phyloP scores from a whole-genome alignment of 305 asterid genomes.

The Petunia hybrid region DNA sequence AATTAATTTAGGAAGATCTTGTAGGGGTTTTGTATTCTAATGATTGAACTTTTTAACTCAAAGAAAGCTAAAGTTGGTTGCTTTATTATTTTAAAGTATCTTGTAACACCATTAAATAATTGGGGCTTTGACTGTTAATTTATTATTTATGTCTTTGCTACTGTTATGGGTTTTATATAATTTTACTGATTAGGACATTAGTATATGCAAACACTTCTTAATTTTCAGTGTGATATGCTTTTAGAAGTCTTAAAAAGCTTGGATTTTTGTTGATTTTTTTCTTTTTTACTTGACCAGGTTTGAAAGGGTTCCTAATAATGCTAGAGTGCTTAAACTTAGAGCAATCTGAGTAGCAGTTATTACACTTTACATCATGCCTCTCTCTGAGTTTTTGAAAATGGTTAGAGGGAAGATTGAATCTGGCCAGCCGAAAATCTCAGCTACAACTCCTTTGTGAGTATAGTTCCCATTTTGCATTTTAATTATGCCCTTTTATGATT shows the following conservation, averaged over 20 bases:
- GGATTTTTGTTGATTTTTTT: slow-evolving; percentile 25
- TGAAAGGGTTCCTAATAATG: slow-evolving; percentile 27
- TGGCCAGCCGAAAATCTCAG: slow-evolving; percentile 45
- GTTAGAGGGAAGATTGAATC: slow-evolving; percentile 68
- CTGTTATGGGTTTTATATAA: slow-evolving; percentile 46
- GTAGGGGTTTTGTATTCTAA: slow-evolving; percentile 53
- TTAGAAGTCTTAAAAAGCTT: slow-evolving; percentile 22
- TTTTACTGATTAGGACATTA: slow-evolving; percentile 53
- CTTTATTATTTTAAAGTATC: slow-evolving; percentile 41
- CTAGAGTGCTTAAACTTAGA: slow-evolving; percentile 35
- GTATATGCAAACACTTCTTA: slow-evolving; percentile 42
- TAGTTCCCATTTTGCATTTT: background rate
- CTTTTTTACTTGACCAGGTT: slow-evolving; percentile 4
- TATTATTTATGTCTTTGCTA: slow-evolving; percentile 41
- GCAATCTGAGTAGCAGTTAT: slow-evolving; percentile 37
- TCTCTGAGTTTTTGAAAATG: slow-evolving; percentile 79
- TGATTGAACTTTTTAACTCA: slow-evolving; percentile 53
- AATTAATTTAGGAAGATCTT: slow-evolving; percentile 50
- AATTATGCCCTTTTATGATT: slow-evolving; percentile 25
- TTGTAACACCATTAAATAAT: slow-evolving; percentile 47
- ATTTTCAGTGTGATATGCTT: slow-evolving; percentile 40
- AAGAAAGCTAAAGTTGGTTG: slow-evolving; percentile 56
- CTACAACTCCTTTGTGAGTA: slow-evolving; percentile 55
- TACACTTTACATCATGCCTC: slow-evolving; percentile 65
- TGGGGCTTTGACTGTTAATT: slow-evolving; percentile 56